Conservation (phyloP, 768 basidiomycete genomes). For the Lepiota venenata region DNA sequence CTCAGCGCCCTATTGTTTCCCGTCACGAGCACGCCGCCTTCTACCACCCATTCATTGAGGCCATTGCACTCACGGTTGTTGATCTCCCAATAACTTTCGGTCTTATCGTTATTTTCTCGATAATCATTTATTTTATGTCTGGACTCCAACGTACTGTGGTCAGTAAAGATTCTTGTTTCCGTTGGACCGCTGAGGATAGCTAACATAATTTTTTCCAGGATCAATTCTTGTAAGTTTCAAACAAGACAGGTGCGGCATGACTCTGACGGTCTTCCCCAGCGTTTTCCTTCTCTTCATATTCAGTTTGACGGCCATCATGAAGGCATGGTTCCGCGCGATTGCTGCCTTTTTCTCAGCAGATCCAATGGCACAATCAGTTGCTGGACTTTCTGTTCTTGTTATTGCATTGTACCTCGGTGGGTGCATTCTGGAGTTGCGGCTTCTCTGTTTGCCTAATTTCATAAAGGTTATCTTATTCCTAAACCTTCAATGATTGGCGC, state of each 20-base stretch:
- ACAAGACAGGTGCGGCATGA: neutral
- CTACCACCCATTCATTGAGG: conserved; percentile 38
- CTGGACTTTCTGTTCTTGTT: conserved; percentile 35
- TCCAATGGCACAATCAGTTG: conserved; percentile 61
- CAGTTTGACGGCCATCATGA: conserved; percentile 60
- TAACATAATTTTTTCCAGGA: neutral
- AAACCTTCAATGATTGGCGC: conserved; percentile 65
- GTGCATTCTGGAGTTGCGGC: neutral
- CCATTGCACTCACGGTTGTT: conserved; percentile 55
- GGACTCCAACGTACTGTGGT: conserved; percentile 48
- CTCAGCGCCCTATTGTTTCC: conserved; percentile 57
- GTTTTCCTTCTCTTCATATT: conserved; percentile 58
- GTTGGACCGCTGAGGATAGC: neutral
- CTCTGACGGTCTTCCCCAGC: conserved; percentile 26
- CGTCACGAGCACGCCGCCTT: conserved; percentile 58
- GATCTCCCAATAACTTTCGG: conserved; percentile 54
- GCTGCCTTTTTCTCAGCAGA: conserved; percentile 59
- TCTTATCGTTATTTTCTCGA: conserved; percentile 38
- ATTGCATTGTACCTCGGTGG: conserved; percentile 29
- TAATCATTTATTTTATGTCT: conserved; percentile 62
- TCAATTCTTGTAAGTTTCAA: conserved; percentile 12
- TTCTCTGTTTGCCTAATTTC: neutral
- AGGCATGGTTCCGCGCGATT: conserved; percentile 71
- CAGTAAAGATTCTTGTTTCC: neutral
- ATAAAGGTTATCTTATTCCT: conserved; percentile 40